Base-by-base conservation (phyloP, 2,329 filamentous ascomycete genomes). In the Podosphaera fusca region DNA sequence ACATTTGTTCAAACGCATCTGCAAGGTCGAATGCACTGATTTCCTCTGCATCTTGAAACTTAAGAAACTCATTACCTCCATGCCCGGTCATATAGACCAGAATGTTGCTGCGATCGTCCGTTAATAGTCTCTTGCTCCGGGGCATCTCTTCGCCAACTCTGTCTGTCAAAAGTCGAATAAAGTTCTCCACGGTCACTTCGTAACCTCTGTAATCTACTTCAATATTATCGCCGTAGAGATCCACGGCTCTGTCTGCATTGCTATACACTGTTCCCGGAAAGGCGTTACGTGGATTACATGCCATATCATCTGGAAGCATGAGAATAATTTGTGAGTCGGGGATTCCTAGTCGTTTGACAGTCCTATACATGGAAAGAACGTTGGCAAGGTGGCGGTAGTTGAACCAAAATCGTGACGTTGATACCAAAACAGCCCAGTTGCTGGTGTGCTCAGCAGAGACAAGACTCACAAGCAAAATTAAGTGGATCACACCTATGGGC, bases 231-330 rank as follows among this genome's bases (percentile, higher is more conserved):
- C 94, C 92, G 69, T 98, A 98, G 4, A 98, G 76, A 67, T 98
- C 92, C 54, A 98, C 84, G 7, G 87, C 88, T 62, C 92, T 85
- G 69, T 95, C 89, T 42, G 92, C 89, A 68, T 98, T 96, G 72
- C 92, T 95, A 77, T 96, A 98, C 35, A 98, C 92, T 56, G 89
- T 95, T 56, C 92, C 92, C 0, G 92, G 89, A 69, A 98, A 98
- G 55, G 89, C 88, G 69, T 98, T 98, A 66, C 92, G 87, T 36
- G 92, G 92, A 71, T 98, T 98, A 76, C 92, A 98, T 45, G 92
- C 92, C 87, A 98, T 96, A 73, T 98, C 92, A 70, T 98, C 92
- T 30, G 92, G 92, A n/a, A 98, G 80, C 89, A 98, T 96, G 63
- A 98, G 84, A 69, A 98, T 96, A 71, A 98, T 98, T 69, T 98